Percentiles rank a stretch among this genome's conserved stretches.
These are phyloP conservation scores for Acacia confusa DNA, from an alignment of 306 rosid species.

Conservation along the genomic window DNA sequence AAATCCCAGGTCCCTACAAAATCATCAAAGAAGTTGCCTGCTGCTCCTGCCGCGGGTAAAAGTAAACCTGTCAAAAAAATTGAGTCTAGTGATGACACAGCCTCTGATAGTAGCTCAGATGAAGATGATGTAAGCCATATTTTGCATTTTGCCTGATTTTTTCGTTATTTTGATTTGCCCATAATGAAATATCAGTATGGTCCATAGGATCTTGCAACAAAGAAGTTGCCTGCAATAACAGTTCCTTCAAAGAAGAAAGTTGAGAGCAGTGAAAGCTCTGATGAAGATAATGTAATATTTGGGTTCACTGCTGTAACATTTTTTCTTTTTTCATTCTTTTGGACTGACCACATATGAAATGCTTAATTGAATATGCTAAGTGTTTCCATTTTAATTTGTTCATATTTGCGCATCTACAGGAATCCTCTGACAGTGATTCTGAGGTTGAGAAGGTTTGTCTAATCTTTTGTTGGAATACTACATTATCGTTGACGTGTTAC, in stretches of 20 bases:
- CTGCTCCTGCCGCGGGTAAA: not conserved
- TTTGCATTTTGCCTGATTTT: not conserved
- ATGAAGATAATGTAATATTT: constrained; percentile 35
- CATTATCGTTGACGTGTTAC: not conserved
- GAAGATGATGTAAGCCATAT: not conserved
- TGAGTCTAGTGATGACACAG: not conserved
- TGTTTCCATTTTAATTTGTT: not conserved
- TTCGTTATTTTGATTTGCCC: not conserved
- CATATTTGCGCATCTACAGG: not conserved
- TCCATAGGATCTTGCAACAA: constrained; percentile 1
- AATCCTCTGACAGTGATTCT: constrained; percentile 12
- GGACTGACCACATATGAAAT: not conserved
- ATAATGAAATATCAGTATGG: not conserved
- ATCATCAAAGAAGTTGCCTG: not conserved
- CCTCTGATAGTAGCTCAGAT: constrained; percentile 10
- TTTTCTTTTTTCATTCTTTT: not conserved
- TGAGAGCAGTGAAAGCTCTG: constrained; percentile 35
- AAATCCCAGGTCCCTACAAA: constrained; percentile 10
- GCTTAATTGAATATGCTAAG: not conserved
- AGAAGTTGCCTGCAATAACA: constrained; percentile 22
- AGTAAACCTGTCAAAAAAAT: constrained; percentile 18
- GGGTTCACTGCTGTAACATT: not conserved
- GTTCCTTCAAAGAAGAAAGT: constrained; percentile 26
- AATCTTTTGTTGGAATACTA: not conserved
- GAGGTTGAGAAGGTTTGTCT: constrained; percentile 4